Conservation (phyloP, 176 grass and related monocot genomes). For the Tillandsia leiboldiana region DNA sequence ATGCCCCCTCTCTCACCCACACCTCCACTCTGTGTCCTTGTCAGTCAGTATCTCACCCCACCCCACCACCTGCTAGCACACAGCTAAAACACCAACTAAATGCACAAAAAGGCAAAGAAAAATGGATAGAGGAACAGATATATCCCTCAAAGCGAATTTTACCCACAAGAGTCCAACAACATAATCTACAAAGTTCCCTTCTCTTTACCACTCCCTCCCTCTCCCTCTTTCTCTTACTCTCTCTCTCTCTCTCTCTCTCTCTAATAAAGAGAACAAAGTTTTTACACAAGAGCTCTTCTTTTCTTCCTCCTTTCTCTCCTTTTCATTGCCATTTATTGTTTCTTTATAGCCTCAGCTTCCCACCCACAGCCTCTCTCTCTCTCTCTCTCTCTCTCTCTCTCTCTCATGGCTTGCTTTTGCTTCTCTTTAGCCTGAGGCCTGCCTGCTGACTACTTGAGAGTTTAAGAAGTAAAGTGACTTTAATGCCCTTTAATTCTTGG, state of each 20-base stretch:
- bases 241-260: slow-evolving; percentile 4
- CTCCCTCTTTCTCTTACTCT: not conserved
- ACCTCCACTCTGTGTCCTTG: slow-evolving; percentile 5
- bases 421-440: too few species aligned
- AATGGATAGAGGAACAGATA: slow-evolving; percentile 31
- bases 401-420: not conserved
- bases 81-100: not conserved
- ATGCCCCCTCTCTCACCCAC: slow-evolving; percentile 11
- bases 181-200: not conserved
- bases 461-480: slow-evolving; percentile 2
- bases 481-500: not conserved
- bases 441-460: not conserved
- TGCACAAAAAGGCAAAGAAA: not conserved
- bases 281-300: slow-evolving; percentile 6
- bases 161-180: slow-evolving; percentile 8
- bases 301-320: slow-evolving; percentile 20
- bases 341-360: slow-evolving; percentile 19
- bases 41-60: slow-evolving; percentile 4
- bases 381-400: slow-evolving; percentile 10
- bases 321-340: slow-evolving; percentile 37
- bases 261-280: slow-evolving; percentile 12
- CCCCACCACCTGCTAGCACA: slow-evolving; percentile 4
- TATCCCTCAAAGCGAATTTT: slow-evolving; percentile 32
- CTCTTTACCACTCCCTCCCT: not conserved
- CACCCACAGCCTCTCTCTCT: slow-evolving; percentile 6